Percentiles rank a stretch among this genome's conserved stretches.
Evolutionary conservation across 1,139 yeast genomes (phyloP).

Genomic region (Candida albicans): DNA sequence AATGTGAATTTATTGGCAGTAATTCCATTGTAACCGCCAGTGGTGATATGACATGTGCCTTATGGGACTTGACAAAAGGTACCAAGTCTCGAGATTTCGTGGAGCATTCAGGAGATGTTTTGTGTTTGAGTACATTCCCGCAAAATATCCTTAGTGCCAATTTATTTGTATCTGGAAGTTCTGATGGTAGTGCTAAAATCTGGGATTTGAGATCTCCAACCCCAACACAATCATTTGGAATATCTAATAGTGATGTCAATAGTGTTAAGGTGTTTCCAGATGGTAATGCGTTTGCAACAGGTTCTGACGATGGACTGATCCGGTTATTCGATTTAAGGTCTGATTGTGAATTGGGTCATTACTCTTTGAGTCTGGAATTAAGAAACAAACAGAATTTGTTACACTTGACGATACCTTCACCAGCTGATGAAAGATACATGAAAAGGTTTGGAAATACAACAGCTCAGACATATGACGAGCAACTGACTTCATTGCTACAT

Average conservation of each 20-base stretch:
- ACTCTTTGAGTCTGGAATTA: constrained; percentile 31
- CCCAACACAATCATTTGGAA: constrained; percentile 60
- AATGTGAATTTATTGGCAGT: constrained; percentile 59
- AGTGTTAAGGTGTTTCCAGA: constrained; percentile 68
- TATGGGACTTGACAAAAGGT: constrained; percentile 78
- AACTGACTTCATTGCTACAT: constrained; percentile 1
- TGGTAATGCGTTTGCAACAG: constrained; percentile 64
- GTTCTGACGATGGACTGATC: constrained; percentile 79
- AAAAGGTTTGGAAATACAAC: too few species aligned
- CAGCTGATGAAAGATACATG: background rate
- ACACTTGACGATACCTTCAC: constrained; percentile 3
- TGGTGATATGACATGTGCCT: constrained; percentile 78
- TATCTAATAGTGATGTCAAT: constrained; percentile 68
- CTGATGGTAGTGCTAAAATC: constrained; percentile 68
- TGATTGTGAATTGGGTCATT: constrained; percentile 66
- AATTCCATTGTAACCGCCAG: constrained; percentile 66
- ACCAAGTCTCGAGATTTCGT: constrained; percentile 54
- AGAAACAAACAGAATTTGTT: constrained; percentile 6
- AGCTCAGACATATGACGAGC: background rate
- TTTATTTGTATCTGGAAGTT: constrained; percentile 68
- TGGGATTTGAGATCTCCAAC: constrained; percentile 66
- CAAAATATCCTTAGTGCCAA: constrained; percentile 20
- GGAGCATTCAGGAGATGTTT: constrained; percentile 82
- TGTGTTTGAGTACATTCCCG: constrained; percentile 47
- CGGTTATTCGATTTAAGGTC: constrained; percentile 74